Evolutionary conservation across 106 monocot species (phyloP).

Genomic region (Cymbidium sinense): DNA sequence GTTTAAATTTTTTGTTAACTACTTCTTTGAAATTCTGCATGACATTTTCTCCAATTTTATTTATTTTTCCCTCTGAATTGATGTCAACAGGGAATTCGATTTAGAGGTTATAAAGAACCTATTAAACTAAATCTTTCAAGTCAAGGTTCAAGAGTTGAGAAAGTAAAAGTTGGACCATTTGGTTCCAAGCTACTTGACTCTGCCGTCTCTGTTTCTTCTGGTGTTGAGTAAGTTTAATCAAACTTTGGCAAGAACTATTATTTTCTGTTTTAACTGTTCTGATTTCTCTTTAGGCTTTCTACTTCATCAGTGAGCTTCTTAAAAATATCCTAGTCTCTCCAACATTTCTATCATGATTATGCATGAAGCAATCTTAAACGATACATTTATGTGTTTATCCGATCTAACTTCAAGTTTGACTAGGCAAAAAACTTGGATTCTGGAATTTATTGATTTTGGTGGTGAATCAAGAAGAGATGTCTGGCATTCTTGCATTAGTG

Average conservation of each 20-base stretch:
- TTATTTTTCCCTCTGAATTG: slow-evolving; percentile 13
- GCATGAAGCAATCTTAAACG: background rate
- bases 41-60: background rate
- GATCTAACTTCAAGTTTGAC: slow-evolving; percentile 17
- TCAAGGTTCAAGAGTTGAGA: slow-evolving; percentile 57
- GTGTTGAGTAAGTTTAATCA: slow-evolving; percentile 39
- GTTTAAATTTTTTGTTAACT: background rate
- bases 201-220: slow-evolving; percentile 75
- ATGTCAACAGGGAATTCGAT: slow-evolving; percentile 73
- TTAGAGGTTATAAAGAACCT: slow-evolving; percentile 43
- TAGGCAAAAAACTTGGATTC: slow-evolving; percentile 62
- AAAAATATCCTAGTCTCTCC: background rate
- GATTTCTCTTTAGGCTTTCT: background rate
- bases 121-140: slow-evolving; percentile 70
- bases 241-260: background rate
- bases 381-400: background rate
- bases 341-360: background rate
- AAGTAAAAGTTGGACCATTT: slow-evolving; percentile 86
- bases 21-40: background rate
- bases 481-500: slow-evolving; percentile 89
- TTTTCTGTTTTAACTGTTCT: background rate
- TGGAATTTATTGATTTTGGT: slow-evolving; percentile 97
- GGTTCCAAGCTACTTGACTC: slow-evolving; percentile 92
- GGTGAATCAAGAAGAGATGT: slow-evolving; percentile 93
- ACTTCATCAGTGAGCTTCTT: background rate